A percentile compares a stretch with the other conserved stretches of the same genome.
These are phyloP conservation scores for Aspergillus nomiae DNA, from an alignment of 2,329 filamentous ascomycete species.

Conservation along the genomic window DNA sequence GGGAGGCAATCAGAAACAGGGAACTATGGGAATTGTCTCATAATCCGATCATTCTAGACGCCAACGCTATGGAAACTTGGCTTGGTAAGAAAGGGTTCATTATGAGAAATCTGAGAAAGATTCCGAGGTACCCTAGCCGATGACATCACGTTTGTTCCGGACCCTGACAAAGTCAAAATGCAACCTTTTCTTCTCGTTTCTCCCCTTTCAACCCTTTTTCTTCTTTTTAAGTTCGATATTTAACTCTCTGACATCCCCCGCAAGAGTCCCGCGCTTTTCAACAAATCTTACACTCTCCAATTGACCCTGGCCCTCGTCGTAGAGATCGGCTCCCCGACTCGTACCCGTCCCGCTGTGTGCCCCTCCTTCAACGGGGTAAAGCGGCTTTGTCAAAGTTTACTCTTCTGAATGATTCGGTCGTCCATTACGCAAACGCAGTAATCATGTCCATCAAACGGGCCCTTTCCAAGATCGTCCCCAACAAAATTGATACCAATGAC, in stretches of 20 bases:
- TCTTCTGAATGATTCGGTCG: not conserved
- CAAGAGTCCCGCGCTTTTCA: not conserved
- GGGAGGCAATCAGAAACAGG: not conserved
- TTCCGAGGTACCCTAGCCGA: not conserved
- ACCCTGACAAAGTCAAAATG: not conserved
- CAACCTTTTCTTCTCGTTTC: too few relatives aligned
- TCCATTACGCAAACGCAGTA: not conserved
- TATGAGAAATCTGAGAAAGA: not conserved
- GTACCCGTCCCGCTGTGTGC: not conserved
- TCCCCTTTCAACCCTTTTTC: not conserved
- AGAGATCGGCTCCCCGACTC: not conserved
- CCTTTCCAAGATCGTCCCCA: conserved; percentile 41
- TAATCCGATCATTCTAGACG: not conserved
- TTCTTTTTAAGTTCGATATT: not conserved
- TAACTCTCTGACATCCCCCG: not conserved
- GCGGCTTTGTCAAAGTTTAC: not conserved
- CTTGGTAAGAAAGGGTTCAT: not conserved
- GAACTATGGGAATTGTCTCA: not conserved
- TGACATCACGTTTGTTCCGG: conserved; percentile 2
- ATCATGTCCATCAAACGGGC: conserved; percentile 53
- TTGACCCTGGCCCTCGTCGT: not conserved
- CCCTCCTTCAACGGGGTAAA: conserved; percentile 11
- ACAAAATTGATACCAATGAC: not conserved
- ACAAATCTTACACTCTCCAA: not conserved
- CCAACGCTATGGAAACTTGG: not conserved